Evolutionary conservation across 257 asterid species (phyloP).

Genomic region (Voacanga thouarsii): DNA sequence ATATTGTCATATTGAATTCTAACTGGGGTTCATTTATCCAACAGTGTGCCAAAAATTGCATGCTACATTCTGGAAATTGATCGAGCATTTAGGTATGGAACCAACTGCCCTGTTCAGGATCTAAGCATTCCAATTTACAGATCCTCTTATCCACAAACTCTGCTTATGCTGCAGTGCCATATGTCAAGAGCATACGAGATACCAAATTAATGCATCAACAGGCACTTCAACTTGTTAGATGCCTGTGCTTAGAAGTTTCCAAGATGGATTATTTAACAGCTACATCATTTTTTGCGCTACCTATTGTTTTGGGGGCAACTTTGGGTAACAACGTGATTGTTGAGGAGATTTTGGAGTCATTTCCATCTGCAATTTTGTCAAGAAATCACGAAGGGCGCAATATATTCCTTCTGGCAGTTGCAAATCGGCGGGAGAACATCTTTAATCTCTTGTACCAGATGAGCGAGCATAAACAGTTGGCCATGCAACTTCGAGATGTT

Average conservation of each 20-base stretch:
- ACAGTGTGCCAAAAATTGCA: conserved; percentile 24
- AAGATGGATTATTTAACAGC: conserved; percentile 28
- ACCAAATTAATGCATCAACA: conserved; percentile 33
- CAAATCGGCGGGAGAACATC: conserved; percentile 35
- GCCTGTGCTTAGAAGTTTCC: conserved; percentile 31
- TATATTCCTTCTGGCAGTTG: conserved; percentile 37
- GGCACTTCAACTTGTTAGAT: conserved; percentile 30
- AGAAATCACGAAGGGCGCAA: conserved; percentile 25
- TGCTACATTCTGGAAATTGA: conserved; percentile 21
- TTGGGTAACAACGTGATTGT: conserved; percentile 37
- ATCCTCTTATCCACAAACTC: not conserved
- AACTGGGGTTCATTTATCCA: conserved; percentile 1
- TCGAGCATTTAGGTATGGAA: conserved; percentile 17
- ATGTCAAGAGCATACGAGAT: conserved; percentile 11
- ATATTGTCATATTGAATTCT: not conserved
- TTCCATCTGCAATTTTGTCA: conserved; percentile 43
- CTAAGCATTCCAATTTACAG: not conserved
- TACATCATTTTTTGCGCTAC: conserved; percentile 28
- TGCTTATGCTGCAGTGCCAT: conserved; percentile 24
- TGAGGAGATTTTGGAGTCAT: conserved; percentile 41
- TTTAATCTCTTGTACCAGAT: conserved; percentile 39
- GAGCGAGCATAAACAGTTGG: conserved; percentile 31
- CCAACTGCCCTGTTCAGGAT: not conserved
- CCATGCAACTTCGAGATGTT: conserved; percentile 23
- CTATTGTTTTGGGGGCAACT: conserved; percentile 34